Base-by-base conservation (phyloP, 805 yeast species). In the Candida sanyiensis region DNA sequence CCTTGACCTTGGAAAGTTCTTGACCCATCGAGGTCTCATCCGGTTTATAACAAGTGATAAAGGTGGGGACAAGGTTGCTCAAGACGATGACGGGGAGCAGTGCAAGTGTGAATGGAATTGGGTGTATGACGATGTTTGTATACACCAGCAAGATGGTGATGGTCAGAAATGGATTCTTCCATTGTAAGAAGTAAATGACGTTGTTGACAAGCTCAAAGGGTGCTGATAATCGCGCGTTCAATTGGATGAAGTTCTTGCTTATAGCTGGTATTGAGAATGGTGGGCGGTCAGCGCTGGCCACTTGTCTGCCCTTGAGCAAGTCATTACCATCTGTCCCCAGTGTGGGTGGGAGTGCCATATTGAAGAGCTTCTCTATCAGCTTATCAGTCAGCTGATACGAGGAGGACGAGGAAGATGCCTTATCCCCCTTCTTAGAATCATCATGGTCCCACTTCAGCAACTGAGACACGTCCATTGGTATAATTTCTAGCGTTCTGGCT, bases 281-380 rank as follows among this genome's bases (percentile, higher is more conserved):
- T 1, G 95, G 94, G 36, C 94, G 59, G 9, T 66, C 57, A 43
- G 73, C 73, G 42, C 83, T 86, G 42, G 72, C 70, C 33, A 67
- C 73, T n/a, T 77, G 63, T 38, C 95, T 61, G 12, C 67, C 69
- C 33, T 72, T 66, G 17, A 80, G 58, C 4, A 67, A 63, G 15
- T 67, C 68, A 13, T 13, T 35, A 7, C 51, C 52, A 17, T 68
- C 68, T 16, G 68, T 59, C 15, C 72, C 71, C 3, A 75, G 66
- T 0, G 75, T 63, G 0, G 83, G 70, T 0, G 94, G 93, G 19
- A 85, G 64, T 1, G 88, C 82, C 79, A 84, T 75, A 17, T 77
- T 66, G 7, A 86, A 61, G 35, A 85, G 63, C 51, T 78, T 73
- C 51, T 87, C 95, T 47, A 86, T 72, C 39, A 86, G 59, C 39